Evolutionary conservation across 2,329 filamentous ascomycete species (phyloP).

Genomic region (Fusarium phyllophilum): DNA sequence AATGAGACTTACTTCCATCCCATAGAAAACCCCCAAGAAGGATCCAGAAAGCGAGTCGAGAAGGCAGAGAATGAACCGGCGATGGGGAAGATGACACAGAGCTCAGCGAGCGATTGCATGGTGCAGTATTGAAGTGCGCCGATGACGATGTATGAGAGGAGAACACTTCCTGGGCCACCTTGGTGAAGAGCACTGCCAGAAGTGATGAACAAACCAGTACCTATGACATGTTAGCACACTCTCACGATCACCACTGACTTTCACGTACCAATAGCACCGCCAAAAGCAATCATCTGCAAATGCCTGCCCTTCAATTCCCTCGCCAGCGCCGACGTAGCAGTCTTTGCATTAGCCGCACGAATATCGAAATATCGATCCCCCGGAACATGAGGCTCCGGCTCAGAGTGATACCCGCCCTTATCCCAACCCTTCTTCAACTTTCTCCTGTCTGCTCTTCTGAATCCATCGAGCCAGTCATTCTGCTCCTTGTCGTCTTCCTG

Average conservation of each 20-base stretch:
- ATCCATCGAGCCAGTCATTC: slow-evolving; percentile 37
- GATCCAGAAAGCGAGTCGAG: slow-evolving; percentile 93
- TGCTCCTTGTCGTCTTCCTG: slow-evolving; percentile 14
- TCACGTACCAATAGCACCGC: slow-evolving; percentile 80
- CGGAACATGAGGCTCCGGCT: slow-evolving; percentile 13
- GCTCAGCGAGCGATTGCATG: slow-evolving; percentile 89
- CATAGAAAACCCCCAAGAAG: slow-evolving; percentile 95
- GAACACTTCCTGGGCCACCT: slow-evolving; percentile 80
- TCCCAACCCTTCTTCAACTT: slow-evolving; percentile 38
- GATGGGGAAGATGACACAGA: slow-evolving; percentile 90
- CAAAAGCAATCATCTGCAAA: slow-evolving; percentile 97
- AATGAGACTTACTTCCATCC: slow-evolving; percentile 79
- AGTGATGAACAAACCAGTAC: slow-evolving; percentile 89
- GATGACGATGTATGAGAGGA: slow-evolving; percentile 80
- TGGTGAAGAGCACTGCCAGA: slow-evolving; percentile 76
- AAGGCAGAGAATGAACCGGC: slow-evolving; percentile 93
- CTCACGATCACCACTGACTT: not conserved
- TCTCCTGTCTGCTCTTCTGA: slow-evolving; percentile 34
- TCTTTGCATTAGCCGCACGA: slow-evolving; percentile 73
- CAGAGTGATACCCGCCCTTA: slow-evolving; percentile 28
- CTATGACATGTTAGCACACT: slow-evolving; percentile 50
- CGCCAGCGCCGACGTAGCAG: slow-evolving; percentile 78
- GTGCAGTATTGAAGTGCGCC: slow-evolving; percentile 92
- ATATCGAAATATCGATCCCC: slow-evolving; percentile 64
- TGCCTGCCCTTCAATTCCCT: slow-evolving; percentile 84